Base-by-base conservation (phyloP, 2,329 filamentous ascomycete genomes). In the Hymenoscyphus albidus region DNA sequence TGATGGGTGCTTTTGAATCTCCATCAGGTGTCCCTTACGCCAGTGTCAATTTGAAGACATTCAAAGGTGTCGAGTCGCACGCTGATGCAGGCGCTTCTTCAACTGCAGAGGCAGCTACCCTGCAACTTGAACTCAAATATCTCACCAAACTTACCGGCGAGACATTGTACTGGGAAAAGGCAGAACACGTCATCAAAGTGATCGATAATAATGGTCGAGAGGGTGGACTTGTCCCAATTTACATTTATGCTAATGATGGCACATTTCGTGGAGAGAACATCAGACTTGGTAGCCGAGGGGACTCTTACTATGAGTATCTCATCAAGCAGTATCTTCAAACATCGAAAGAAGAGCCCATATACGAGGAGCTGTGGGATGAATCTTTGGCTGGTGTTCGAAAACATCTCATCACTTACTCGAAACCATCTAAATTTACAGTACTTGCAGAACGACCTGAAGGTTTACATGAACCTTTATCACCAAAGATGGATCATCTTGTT, bases 311-410 rank as follows among this genome's bases (percentile, higher is more conserved):
- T 78, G 92, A 99, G 79, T 99, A 99, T 76, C 86, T 99, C 60
- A 96, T 98, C 81, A 99, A 99, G 80, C 95, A 99, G 77, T 98
- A 96, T 75, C 83, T 97, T 22, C 95, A 99, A 77, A 99, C 95
- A 13, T 91, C 91, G 64, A 87, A 90, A 75, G 83, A 93, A 73
- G 94, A 99, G 76, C 82, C 87, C 0, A 79, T 98, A 16, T 99
- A 99, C 77, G 82, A 88, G 69, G 91, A 95, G 14, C 91, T 99
- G 88, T 99, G 96, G 93, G 84, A 94, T 48, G 90, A 99, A 75
- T 84, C 92, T 14, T 81, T 99, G 57, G 81, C 81, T 16, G 95
- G 94, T 59, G 88, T 98, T 64, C 92, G 94, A 73, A 96, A 96
- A 78, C 89, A 99, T 75, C 85, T 99, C 38, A 82, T 99, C 69